A percentile compares a stretch with the other conserved stretches of the same genome.
phyloP scores from a whole-genome alignment of 2,329 filamentous ascomycete genomes.

The Harringtonia aguacate region DNA sequence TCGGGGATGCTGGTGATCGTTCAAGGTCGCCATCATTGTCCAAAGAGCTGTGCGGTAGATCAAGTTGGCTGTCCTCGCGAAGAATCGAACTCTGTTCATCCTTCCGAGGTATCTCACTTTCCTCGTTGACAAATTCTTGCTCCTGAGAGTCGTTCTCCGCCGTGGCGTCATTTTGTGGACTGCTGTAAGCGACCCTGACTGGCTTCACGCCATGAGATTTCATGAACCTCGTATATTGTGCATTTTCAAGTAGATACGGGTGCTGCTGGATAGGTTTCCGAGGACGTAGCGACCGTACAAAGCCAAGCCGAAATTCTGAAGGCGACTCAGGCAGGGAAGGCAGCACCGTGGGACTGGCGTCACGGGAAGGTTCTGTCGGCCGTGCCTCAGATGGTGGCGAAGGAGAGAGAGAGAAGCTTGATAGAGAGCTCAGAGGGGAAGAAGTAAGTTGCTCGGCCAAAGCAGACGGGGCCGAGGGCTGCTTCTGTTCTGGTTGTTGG shows the following conservation, averaged over 20 bases:
- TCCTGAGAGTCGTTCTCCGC: constrained; percentile 34
- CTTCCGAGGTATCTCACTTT: constrained; percentile 14
- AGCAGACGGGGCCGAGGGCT: not conserved
- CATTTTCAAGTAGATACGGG: constrained; percentile 46
- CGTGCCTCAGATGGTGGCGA: not conserved
- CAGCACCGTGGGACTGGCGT: not conserved
- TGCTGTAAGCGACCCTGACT: constrained; percentile 27
- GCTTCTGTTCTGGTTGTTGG: not conserved
- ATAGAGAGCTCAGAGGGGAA: constrained; percentile 8
- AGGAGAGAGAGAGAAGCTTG: constrained; percentile 1
- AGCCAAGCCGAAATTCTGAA: constrained; percentile 15
- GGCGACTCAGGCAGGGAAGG: constrained; percentile 9
- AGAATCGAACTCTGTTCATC: not conserved
- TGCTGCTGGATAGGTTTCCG: constrained; percentile 52
- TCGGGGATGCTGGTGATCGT: constrained; percentile 17
- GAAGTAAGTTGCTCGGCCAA: not conserved
- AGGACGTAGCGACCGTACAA: constrained; percentile 42
- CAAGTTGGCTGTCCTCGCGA: not conserved
- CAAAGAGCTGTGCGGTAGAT: constrained; percentile 4
- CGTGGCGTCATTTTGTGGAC: constrained; percentile 15
- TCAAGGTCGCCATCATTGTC: not conserved
- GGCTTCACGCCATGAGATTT: constrained; percentile 45
- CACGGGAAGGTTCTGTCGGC: not conserved
- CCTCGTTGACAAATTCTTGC: constrained; percentile 36
- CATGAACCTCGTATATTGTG: constrained; percentile 40